Conservation (phyloP, 2,329 filamentous ascomycete genomes). For the Fusarium sp. region DNA sequence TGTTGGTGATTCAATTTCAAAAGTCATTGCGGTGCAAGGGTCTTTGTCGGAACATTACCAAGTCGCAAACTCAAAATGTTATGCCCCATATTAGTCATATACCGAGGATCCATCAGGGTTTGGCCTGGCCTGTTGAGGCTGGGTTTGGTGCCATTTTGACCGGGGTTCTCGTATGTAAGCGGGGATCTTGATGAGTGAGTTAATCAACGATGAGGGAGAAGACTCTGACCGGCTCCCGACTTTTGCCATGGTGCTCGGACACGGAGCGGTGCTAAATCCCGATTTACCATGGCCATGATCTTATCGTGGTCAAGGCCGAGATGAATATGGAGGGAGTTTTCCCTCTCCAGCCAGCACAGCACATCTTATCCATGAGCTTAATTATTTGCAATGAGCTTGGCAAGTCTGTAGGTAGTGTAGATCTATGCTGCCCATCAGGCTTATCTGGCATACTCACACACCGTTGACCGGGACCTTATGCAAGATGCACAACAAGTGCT, state of each 20-base stretch:
- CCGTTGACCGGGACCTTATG: constrained; percentile 43
- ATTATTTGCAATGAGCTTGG: constrained; percentile 23
- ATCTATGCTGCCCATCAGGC: constrained; percentile 43
- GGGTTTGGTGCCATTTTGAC: constrained; percentile 20
- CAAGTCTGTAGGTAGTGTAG: constrained; percentile 41
- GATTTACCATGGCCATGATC: constrained; percentile 1
- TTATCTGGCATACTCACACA: constrained; percentile 32
- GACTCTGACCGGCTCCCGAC: constrained; percentile 9
- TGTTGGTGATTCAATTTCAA: constrained; percentile 1
- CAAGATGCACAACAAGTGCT: constrained; percentile 45
- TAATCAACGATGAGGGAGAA: background rate
- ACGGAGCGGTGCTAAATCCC: constrained; percentile 12
- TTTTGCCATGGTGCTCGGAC: constrained; percentile 22
- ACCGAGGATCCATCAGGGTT: constrained; percentile 13
- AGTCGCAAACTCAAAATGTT: constrained; percentile 8
- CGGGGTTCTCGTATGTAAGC: constrained; percentile 21
- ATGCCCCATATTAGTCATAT: background rate
- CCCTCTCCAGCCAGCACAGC: too few relatives aligned
- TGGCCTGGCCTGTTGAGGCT: constrained; percentile 14
- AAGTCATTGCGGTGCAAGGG: constrained; percentile 10
- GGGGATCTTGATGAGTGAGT: constrained; percentile 11
- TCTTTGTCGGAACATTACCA: constrained; percentile 17
- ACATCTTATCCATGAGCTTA: background rate
- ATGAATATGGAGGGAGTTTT: background rate
- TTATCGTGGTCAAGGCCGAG: background rate